Evolutionary conservation across 1,139 yeast species (phyloP).

Genomic region (Magnusiomyces paraingens): DNA sequence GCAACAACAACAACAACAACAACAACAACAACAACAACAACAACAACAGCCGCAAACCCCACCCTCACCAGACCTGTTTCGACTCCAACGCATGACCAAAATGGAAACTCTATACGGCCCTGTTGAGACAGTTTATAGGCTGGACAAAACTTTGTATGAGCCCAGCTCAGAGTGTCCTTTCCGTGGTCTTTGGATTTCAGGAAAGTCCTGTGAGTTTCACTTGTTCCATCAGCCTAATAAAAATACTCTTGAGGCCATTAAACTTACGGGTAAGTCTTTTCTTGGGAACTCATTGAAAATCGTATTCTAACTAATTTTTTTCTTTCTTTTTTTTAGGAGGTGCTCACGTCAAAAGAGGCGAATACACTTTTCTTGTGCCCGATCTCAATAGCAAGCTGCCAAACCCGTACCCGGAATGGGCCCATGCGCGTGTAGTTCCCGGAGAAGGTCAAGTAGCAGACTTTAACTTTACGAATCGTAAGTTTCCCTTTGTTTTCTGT

Average conservation of each 20-base stretch:
- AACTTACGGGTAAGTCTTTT: conserved; percentile 22
- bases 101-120: conserved; percentile 13
- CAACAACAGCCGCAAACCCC: background rate
- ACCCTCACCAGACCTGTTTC: conserved; percentile 19
- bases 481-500: conserved; percentile 6
- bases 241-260: conserved; percentile 26
- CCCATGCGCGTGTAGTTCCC: conserved; percentile 22
- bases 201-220: conserved; percentile 20
- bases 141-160: conserved; percentile 12
- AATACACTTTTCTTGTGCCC: conserved; percentile 25
- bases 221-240: conserved; percentile 24
- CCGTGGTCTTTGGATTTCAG: conserved; percentile 29
- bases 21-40: no score
- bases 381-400: conserved; percentile 21
- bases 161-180: conserved; percentile 19
- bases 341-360: conserved; percentile 30
- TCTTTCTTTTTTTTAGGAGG: conserved; percentile 16
- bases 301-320: conserved; percentile 6
- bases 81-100: conserved; percentile 20
- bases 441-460: conserved; percentile 26
- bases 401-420: conserved; percentile 23
- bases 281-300: background rate
- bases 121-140: conserved; percentile 19
- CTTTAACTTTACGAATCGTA: conserved; percentile 21
- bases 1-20: no score